Base-by-base conservation (phyloP, 345 rosid genomes). In the Trapa bicornis region DNA sequence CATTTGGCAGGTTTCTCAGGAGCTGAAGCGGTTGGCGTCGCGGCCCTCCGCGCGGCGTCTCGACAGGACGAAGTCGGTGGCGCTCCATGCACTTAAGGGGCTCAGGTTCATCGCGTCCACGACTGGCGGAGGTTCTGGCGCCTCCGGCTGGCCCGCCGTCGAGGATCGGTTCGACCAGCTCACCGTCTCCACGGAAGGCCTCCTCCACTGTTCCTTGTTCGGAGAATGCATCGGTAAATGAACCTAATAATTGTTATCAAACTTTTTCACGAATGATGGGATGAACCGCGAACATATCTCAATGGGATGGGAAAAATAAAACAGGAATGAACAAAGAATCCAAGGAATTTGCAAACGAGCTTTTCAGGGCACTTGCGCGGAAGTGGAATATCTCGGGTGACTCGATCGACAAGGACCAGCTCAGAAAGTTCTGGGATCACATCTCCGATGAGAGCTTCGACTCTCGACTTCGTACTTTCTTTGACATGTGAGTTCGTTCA, bases 261-360 rank as follows among this genome's bases (percentile, higher is more conserved):
- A 41, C 0, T 41, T 41, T 41, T 41, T 41, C 7, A 41, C 7
- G 43, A 41, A 41, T 41, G 43, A 41, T 41, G 43, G 7, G 0
- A 41, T 3, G 7, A 2, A 41, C 43, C 4, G 43, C 6, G 6
- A 39, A 6, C 7, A 1, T 45, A 0, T 3, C 8, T 11, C 13
- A 45, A 45, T 45, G 0, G 48, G 48, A 45, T 45, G 0, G 48
- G 48, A 45, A 45, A 45, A 45, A 15, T 70, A 45, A 45, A 45
- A 15, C 71, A 89, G 98, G 96, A 11, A 89, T 89, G 95, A 89
- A 86, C 73, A 85, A 79, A 69, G 89, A 92, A 37, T 92, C 98
- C 0, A 86, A 89, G 75, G 98, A 87, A 64, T 92, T 92, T 36
- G 98, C 96, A 0, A 84, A 78, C 8, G 96, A 83, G 76, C 79